Evolutionary conservation across 2,329 filamentous ascomycete genomes (phyloP), one percentile per base, ranked within the genome.

Genomic region (Pseudocercospora pini-densiflorae): DNA sequence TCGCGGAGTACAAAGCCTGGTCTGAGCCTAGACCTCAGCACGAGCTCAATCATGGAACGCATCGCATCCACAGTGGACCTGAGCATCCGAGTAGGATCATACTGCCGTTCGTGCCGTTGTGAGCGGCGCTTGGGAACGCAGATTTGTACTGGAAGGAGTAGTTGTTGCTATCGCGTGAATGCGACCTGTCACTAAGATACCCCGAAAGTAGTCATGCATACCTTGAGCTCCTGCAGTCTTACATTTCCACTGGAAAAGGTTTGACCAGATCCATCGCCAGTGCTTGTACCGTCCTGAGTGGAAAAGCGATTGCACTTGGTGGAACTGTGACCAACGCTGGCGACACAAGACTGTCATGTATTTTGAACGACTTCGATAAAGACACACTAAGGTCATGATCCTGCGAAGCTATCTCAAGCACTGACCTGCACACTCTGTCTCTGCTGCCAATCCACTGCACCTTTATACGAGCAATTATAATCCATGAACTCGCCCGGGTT

Each of bases 401-500:
- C 29, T 31, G 5, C 8, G 6, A 31, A 31, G 29, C 29, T 31
- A 24, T 31, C 16, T 59, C 14, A 49, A 58, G 31, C 63, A 24
- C 27, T 58, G 16, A 47, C 49, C 36, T 53, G 45, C 7, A 58
- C 33, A 27, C 24, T 31, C 7, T 23, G 49, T 21, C 43, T 24
- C 29, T 31, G 23, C 21, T 31, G 27, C 77, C 78, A 81, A 6
- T 79, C 75, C 36, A 68, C 70, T 5, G 77, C 79, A 1, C 79
- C 79, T 51, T 72, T 64, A 64, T 81, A 81, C 10, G 65, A 63
- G 59, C 78, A 81, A 59, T 81, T 81, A 59, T 80, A 81, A 54
- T 80, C 75, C 78, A 81, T 78, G 51, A 81, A 82, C 65, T 81
- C 76, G n/a, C 73, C 78, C 0, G 79, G 78, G 4, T 63, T 59